Base-by-base conservation (phyloP, 805 yeast genomes). In the Saccharomycopsis schoenii region DNA sequence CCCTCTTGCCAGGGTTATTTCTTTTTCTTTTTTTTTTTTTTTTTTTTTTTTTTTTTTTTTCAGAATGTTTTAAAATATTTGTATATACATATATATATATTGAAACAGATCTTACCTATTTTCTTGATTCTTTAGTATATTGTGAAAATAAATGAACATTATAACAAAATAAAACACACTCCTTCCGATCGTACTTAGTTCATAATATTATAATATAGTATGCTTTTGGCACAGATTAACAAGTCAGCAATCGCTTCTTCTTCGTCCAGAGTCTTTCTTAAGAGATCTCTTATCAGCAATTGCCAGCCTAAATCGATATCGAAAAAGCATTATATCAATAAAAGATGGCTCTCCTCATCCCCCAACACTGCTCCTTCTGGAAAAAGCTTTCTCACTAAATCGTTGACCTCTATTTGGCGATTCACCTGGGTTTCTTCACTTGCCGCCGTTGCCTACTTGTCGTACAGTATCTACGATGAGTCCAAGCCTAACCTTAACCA, bases 391-490 rank as follows among this genome's bases (percentile, higher is more conserved):
- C 12, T 40, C 36, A 8, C 34, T 15, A 24, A 25, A 24, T 47
- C 52, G 11, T 40, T 56, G 40, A 19, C 39, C 17, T 14, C 15
- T 57, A 66, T 78, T 6, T 79, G 86, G 80, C 78, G 79, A 67
- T 70, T 78, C 41, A 72, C 85, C 24, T 76, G 81, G 68, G 67
- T 81, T 19, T 73, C 88, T 2, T 73, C 79, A 9, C 66, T 83
- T 41, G 76, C 81, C 0, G 79, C 83, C 17, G 72, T 83, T 40
- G 87, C 82, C 25, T 83, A 85, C 66, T 70, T 81, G 58, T 84
- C 85, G 12, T 89, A 83, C 72, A 77, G 81, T 63, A 79, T 86
- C 59, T 84, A 84, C 70, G 75, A 75, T 52, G 93, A 87, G 73
- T 74, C 81, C 6, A 76, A 79, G 66, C 92, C 92, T 5, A 74